Conservation (phyloP, 768 basidiomycete genomes). For the Lactarius hatsudake region DNA sequence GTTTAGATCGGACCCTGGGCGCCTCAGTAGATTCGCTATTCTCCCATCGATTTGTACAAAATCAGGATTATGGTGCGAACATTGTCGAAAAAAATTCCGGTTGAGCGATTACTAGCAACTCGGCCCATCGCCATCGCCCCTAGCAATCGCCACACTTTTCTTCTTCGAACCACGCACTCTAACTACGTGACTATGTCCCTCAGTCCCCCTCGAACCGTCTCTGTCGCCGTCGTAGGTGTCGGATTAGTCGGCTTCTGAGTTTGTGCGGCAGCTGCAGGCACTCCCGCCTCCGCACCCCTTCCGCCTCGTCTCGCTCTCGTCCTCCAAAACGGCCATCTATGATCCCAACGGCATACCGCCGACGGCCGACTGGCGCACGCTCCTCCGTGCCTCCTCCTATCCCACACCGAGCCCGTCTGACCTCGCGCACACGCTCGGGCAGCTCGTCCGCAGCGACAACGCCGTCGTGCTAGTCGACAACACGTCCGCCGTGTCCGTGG, state of each 20-base stretch:
- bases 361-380: constrained; percentile 42
- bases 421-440: constrained; percentile 43
- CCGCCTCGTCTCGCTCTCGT: constrained; percentile 65
- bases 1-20: background rate
- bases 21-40: background rate
- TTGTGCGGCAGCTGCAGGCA: constrained; percentile 76
- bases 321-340: constrained; percentile 61
- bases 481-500: constrained; percentile 82
- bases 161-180: background rate
- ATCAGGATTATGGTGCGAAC: background rate
- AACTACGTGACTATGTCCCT: constrained; percentile 10
- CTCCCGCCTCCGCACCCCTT: constrained; percentile 58
- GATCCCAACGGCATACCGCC: constrained; percentile 46
- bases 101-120: background rate
- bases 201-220: constrained; percentile 30
- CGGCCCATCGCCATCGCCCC: background rate
- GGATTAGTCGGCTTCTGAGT: constrained; percentile 89
- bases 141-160: background rate
- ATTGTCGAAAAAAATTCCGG: background rate
- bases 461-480: constrained; percentile 85
- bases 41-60: background rate
- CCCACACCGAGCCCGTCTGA: constrained; percentile 40
- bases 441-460: constrained; percentile 44
- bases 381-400: constrained; percentile 47
- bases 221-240: constrained; percentile 82